Base-by-base conservation (phyloP, 305 asterid genomes). In the Vinca major region DNA sequence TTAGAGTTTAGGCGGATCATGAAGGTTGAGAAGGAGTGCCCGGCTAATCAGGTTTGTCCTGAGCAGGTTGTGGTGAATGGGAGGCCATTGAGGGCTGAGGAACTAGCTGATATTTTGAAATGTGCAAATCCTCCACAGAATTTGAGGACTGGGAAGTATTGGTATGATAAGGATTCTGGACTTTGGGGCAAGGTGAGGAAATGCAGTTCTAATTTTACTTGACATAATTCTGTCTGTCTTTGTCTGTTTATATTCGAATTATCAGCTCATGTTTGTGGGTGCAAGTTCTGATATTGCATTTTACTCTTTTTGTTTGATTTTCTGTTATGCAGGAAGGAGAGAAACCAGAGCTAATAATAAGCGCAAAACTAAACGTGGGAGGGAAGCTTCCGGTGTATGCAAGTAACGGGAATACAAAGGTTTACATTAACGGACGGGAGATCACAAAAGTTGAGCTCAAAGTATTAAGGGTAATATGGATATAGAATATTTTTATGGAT, bases 401-500 rank as follows among this genome's bases (percentile, higher is more conserved):
- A 63, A 85, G 87, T 73, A 80, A 82, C 71, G 86, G 87, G 53
- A 78, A 73, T 65, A 78, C 89, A 3, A 70, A 61, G 71, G 87
- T 82, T 69, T 78, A 64, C 50, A 65, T 78, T 10, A 82, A 84
- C 68, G 84, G 84, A 51, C 79, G 89, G 4, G 87, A 79, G 72
- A 77, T 83, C 68, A 79, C 88, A 10, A 82, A 79, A 78, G 74
- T 62, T 71, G 87, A 85, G 64, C 84, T 82, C 70, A 74, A 73
- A 26, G 62, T 83, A 71, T 57, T 85, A 65, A 77, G 79, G 89
- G 77, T 73, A 16, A 19, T 65, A 36, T 33, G 50, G n/a, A 48
- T 13, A 48, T 4, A 48, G 52, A 48, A 48, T 3, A 45, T 45
- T 45, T 45, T 48, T 12, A 48, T 48, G 52, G 57, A 62, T 4